A percentile compares a stretch with the other conserved stretches of the same genome.
These are phyloP conservation scores for Arabidopsis thaliana DNA, from an alignment of 345 rosid genomes.

Conservation along the genomic window DNA sequence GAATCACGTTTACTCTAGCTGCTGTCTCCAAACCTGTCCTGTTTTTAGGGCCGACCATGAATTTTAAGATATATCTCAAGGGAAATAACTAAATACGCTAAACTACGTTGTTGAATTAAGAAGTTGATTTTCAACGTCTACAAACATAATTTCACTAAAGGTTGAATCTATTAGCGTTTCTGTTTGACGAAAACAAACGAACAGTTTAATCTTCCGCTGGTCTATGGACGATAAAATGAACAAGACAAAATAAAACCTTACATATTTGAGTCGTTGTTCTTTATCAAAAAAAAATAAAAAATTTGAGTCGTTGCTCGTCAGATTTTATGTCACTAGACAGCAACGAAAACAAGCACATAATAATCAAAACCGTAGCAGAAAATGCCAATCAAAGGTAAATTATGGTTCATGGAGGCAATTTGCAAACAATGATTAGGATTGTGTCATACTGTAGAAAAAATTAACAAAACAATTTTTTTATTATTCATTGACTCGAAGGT, in stretches of 20 bases:
- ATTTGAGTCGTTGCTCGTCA: neutral
- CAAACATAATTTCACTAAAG: neutral
- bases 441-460: conserved; percentile 2
- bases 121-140: neutral
- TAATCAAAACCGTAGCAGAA: neutral
- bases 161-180: neutral
- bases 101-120: neutral
- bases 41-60: conserved; percentile 28
- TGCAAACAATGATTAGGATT: neutral
- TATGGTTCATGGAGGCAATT: neutral
- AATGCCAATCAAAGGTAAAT: neutral
- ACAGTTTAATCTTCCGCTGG: neutral
- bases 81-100: neutral
- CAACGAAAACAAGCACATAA: neutral
- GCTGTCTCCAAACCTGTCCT: conserved; percentile 35
- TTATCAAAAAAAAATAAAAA: too few relatives aligned
- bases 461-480: neutral
- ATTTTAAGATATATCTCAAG: conserved; percentile 3
- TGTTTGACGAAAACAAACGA: neutral
- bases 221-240: neutral
- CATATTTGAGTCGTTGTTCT: neutral
- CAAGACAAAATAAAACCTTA: neutral
- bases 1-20: conserved; percentile 40
- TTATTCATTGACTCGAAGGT: conserved; percentile 21
- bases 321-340: neutral